Evolutionary conservation across 2,329 filamentous ascomycete species (phyloP).

Genomic region (Colletotrichum cuscutae): DNA sequence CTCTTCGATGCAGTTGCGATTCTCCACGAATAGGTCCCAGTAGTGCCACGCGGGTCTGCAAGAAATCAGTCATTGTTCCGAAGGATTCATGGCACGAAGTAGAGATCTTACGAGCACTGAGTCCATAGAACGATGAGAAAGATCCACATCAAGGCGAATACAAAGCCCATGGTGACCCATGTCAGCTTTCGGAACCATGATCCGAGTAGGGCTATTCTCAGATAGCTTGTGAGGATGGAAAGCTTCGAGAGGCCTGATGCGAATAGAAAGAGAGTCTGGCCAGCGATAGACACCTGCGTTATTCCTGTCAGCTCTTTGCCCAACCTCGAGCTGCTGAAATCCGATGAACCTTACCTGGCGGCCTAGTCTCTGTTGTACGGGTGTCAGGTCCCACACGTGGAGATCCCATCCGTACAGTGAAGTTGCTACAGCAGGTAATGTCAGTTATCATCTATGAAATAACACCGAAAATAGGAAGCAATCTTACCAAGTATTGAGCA

Average conservation of each 20-base stretch:
- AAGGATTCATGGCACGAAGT: not conserved
- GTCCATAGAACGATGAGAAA: slow-evolving; percentile 50
- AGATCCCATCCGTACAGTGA: slow-evolving; percentile 50
- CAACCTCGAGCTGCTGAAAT: no score
- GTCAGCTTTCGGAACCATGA: slow-evolving; percentile 48
- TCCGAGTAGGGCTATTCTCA: slow-evolving; percentile 48
- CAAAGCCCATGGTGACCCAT: slow-evolving; percentile 39
- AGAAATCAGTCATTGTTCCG: not conserved
- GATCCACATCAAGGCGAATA: slow-evolving; percentile 42
- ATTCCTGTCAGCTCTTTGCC: not conserved
- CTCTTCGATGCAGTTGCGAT: slow-evolving; percentile 44
- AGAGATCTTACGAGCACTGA: slow-evolving; percentile 46
- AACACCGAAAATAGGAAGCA: not conserved
- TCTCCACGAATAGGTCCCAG: slow-evolving; percentile 39
- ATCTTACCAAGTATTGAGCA: slow-evolving; percentile 44
- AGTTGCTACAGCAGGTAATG: slow-evolving; percentile 35
- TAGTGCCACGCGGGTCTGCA: slow-evolving; percentile 40
- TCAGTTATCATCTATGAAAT: not conserved
- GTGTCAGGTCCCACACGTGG: slow-evolving; percentile 49
- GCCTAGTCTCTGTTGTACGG: slow-evolving; percentile 41
- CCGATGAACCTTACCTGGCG: slow-evolving; percentile 1
- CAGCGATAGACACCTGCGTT: slow-evolving; percentile 50
- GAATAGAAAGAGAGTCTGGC: slow-evolving; percentile 51
- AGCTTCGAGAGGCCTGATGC: slow-evolving; percentile 50
- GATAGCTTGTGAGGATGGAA: slow-evolving; percentile 53